phyloP scores from a whole-genome alignment of 1,139 yeast genomes.

The Yamadazyma friedrichii region DNA sequence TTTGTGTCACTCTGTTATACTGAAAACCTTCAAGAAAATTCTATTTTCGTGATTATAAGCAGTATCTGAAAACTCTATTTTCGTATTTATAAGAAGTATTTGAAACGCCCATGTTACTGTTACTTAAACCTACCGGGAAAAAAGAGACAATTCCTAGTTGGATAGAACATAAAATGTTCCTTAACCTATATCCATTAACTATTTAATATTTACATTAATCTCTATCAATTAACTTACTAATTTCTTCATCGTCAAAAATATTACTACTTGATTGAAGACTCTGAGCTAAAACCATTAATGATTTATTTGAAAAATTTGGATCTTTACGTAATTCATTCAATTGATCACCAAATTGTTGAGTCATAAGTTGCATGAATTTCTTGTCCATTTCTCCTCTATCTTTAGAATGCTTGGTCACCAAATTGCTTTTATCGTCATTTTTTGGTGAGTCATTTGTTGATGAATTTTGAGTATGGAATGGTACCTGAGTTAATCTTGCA shows the following conservation, averaged over 20 bases:
- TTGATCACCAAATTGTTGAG: slow-evolving; percentile 60
- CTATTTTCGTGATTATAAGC: too few relatives aligned
- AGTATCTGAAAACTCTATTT: too few relatives aligned
- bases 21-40: too few relatives aligned
- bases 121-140: too few relatives aligned
- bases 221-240: slow-evolving; percentile 5
- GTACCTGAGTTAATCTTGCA: slow-evolving; percentile 15
- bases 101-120: too few relatives aligned
- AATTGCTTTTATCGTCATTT: slow-evolving; percentile 4
- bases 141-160: too few relatives aligned
- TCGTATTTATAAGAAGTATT: too few relatives aligned
- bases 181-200: not conserved
- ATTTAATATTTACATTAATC: not conserved
- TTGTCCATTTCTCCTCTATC: slow-evolving; percentile 46
- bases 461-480: slow-evolving; percentile 20
- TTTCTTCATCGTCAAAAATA: slow-evolving; percentile 58
- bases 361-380: slow-evolving; percentile 56
- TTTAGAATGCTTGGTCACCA: slow-evolving; percentile 19
- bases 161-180: not conserved
- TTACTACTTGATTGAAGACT: slow-evolving; percentile 65
- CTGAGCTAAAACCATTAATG: slow-evolving; percentile 62
- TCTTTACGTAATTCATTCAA: slow-evolving; percentile 61
- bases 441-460: not conserved
- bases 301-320: slow-evolving; percentile 60
- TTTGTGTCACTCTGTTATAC: too few relatives aligned